Percentiles rank a stretch among this genome's conserved stretches.
phyloP scores from a whole-genome alignment of 2,329 filamentous ascomycete species.

The Amauroascus niger region DNA sequence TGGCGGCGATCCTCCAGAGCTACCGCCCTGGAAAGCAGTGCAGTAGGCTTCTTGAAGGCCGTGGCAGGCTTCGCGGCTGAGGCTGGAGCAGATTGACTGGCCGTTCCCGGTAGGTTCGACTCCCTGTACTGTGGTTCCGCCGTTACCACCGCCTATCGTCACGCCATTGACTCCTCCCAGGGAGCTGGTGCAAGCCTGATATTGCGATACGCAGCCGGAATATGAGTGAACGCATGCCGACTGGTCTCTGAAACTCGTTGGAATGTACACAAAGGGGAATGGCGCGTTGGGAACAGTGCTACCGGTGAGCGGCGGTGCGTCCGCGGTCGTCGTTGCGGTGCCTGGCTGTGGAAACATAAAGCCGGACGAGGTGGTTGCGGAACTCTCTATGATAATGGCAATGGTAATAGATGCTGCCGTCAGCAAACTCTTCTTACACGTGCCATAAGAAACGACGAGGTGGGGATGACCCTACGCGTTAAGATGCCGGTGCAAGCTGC shows the following conservation, averaged over 20 bases:
- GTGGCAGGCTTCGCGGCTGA: slow-evolving; percentile 41
- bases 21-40: slow-evolving; percentile 28
- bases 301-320: slow-evolving; percentile 25
- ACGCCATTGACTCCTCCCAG: slow-evolving; percentile 45
- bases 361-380: slow-evolving; percentile 21
- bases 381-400: slow-evolving; percentile 20
- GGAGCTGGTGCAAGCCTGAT: slow-evolving; percentile 34
- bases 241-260: slow-evolving; percentile 45
- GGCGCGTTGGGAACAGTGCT: slow-evolving; percentile 41
- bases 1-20: slow-evolving; percentile 7
- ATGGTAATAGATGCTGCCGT: slow-evolving; percentile 15
- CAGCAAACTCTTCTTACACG: slow-evolving; percentile 15
- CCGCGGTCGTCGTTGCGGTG: slow-evolving; percentile 24
- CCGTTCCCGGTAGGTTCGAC: slow-evolving; percentile 35
- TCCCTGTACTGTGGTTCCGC: slow-evolving; percentile 41
- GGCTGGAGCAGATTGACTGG: slow-evolving; percentile 38
- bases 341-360: slow-evolving; percentile 31
- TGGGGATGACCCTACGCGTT: slow-evolving; percentile 19
- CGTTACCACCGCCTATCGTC: slow-evolving; percentile 40
- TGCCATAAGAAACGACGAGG: background rate
- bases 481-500: slow-evolving; percentile 51
- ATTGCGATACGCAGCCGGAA: slow-evolving; percentile 43
- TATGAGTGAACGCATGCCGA: slow-evolving; percentile 47
- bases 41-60: slow-evolving; percentile 42
- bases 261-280: slow-evolving; percentile 46